Conservation (phyloP, 805 yeast species). For the Starmerella powellii region DNA sequence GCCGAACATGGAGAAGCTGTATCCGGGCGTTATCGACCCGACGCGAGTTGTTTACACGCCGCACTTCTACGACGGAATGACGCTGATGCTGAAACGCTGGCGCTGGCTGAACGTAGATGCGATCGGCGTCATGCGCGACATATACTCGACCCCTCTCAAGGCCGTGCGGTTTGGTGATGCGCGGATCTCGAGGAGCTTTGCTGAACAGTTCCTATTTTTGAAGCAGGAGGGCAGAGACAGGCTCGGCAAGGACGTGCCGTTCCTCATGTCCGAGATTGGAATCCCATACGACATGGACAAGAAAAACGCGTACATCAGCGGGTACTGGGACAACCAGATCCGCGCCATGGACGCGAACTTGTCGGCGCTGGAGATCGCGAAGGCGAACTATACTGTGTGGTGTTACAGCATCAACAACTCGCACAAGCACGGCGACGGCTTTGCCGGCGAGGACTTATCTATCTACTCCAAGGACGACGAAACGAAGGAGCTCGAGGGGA, state of each 20-base stretch:
- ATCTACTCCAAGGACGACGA: slow-evolving; percentile 47
- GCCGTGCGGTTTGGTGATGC: slow-evolving; percentile 61
- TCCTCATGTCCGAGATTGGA: slow-evolving; percentile 86
- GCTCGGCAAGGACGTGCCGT: slow-evolving; percentile 62
- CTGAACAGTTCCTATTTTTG: slow-evolving; percentile 56
- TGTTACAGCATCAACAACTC: slow-evolving; percentile 61
- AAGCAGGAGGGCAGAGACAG: slow-evolving; percentile 47
- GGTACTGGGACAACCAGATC: slow-evolving; percentile 62
- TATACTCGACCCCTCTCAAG: slow-evolving; percentile 63
- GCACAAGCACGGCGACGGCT: slow-evolving; percentile 78
- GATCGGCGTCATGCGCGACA: slow-evolving; percentile 69
- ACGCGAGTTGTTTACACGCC: slow-evolving; percentile 48
- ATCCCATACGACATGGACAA: slow-evolving; percentile 94
- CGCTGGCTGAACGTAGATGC: slow-evolving; percentile 74
- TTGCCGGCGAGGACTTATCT: slow-evolving; percentile 92
- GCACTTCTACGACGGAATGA: slow-evolving; percentile 91
- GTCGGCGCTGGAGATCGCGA: slow-evolving; percentile 63
- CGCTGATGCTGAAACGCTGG: slow-evolving; percentile 87
- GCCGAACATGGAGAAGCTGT: slow-evolving; percentile 49
- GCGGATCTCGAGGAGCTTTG: slow-evolving; percentile 57
- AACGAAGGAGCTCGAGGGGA: slow-evolving; percentile 6
- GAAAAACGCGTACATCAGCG: slow-evolving; percentile 53
- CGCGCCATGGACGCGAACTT: slow-evolving; percentile 74
- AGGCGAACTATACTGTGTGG: slow-evolving; percentile 73
- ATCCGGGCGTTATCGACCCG: slow-evolving; percentile 37